phyloP scores from a whole-genome alignment of 345 rosid species.

The Acer campestre region DNA sequence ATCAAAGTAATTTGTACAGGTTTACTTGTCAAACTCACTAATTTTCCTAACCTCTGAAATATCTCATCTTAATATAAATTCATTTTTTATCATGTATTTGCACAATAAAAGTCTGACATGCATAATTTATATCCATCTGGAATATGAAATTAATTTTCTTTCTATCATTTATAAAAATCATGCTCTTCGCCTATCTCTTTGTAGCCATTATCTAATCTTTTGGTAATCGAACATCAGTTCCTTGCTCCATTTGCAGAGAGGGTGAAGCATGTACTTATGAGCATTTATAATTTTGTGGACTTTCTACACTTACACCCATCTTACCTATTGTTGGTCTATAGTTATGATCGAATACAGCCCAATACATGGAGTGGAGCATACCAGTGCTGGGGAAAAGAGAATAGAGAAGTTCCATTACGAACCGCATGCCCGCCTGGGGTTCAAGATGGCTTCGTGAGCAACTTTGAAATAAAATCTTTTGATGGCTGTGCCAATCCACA shows the following conservation, averaged over 20 bases:
- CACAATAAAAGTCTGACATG: background rate
- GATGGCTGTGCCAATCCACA: conserved; percentile 95
- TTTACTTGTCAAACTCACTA: background rate
- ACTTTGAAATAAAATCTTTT: conserved; percentile 87
- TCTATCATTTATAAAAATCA: background rate
- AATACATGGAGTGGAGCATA: conserved; percentile 96
- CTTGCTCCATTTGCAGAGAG: background rate
- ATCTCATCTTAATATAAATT: background rate
- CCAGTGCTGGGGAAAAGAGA: conserved; percentile 99
- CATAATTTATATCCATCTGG: background rate
- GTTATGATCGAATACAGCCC: conserved; percentile 95
- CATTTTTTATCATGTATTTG: background rate
- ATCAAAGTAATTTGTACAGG: background rate
- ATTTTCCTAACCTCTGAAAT: background rate
- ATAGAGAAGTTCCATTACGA: conserved; percentile 84
- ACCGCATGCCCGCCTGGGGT: conserved; percentile 94
- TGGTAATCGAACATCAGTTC: background rate
- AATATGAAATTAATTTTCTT: background rate
- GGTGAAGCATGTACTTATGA: background rate
- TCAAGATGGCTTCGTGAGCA: conserved; percentile 71
- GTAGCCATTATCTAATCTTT: background rate
- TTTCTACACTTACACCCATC: background rate
- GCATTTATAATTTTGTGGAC: background rate
- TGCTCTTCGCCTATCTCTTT: background rate
- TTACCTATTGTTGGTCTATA: conserved; percentile 22